A percentile compares a stretch with the other conserved stretches of the same genome.
phyloP scores from a whole-genome alignment of 495 filamentous ascomycete species.

The Evansstolkia leycettana region DNA sequence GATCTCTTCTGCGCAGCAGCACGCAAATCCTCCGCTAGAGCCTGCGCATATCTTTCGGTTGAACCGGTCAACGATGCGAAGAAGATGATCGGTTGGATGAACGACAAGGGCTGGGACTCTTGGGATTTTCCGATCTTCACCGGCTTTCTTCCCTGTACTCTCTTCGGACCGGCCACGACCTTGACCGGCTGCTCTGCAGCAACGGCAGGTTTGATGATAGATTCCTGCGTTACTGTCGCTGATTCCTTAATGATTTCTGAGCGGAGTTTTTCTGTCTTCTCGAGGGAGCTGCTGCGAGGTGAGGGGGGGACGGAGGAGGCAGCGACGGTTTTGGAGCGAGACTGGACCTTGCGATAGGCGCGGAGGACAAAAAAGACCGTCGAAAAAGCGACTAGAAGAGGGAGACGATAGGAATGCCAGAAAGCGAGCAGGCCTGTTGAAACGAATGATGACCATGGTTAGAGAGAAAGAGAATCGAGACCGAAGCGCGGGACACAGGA shows the following conservation, averaged over 20 bases:
- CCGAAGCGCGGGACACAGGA: neutral
- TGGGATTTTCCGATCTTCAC: slow-evolving; percentile 10
- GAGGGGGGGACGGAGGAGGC: slow-evolving; percentile 24
- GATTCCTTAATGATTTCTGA: neutral
- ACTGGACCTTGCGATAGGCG: slow-evolving; percentile 12
- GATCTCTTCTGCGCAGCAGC: slow-evolving; percentile 17
- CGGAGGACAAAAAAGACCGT: slow-evolving; percentile 15
- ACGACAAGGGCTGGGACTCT: slow-evolving; percentile 10
- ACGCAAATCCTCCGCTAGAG: slow-evolving; percentile 41
- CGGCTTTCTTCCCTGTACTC: slow-evolving; percentile 27
- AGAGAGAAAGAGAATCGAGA: neutral
- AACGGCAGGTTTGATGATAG: neutral
- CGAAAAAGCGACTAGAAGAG: slow-evolving; percentile 19
- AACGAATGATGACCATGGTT: neutral
- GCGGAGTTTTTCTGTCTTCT: slow-evolving; percentile 10
- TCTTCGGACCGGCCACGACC: slow-evolving; percentile 19
- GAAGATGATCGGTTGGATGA: slow-evolving; percentile 71
- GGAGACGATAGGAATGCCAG: slow-evolving; percentile 31
- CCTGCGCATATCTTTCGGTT: slow-evolving; percentile 56
- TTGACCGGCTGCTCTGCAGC: neutral
- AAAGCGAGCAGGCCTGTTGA: slow-evolving; percentile 18
- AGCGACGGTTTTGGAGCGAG: slow-evolving; percentile 15
- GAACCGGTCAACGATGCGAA: slow-evolving; percentile 74
- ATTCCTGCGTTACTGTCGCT: too few relatives aligned
- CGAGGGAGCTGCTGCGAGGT: slow-evolving; percentile 19